Percentiles rank a stretch among this genome's conserved stretches.
These are phyloP conservation scores for Prunus salicina DNA, from an alignment of 306 rosid genomes.

Conservation along the genomic window DNA sequence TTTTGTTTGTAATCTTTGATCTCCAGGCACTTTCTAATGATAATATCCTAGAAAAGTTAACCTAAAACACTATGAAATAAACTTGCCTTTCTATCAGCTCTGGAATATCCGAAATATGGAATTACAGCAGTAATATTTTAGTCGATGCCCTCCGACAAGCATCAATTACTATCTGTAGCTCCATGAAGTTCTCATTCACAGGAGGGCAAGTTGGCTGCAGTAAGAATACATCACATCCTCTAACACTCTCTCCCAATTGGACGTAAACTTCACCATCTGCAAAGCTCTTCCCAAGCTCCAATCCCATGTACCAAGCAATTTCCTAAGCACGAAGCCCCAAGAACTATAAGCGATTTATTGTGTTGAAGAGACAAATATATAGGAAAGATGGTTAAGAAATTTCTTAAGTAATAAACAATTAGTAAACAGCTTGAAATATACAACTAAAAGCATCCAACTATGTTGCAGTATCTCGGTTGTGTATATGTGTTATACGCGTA, in stretches of 20 bases:
- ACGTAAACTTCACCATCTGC: slow-evolving; percentile 96
- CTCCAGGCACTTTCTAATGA: neutral
- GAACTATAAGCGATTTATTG: neutral
- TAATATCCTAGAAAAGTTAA: neutral
- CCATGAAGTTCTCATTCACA: slow-evolving; percentile 96
- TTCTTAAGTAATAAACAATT: neutral
- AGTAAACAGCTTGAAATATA: neutral
- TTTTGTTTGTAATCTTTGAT: neutral
- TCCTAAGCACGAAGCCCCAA: slow-evolving; percentile 42
- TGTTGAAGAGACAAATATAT: neutral
- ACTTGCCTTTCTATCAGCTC: slow-evolving; percentile 96
- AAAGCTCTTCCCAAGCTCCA: slow-evolving; percentile 86
- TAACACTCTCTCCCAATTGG: slow-evolving; percentile 94
- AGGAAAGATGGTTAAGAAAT: neutral
- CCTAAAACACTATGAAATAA: neutral
- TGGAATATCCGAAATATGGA: slow-evolving; percentile 97
- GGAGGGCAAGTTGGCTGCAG: slow-evolving; percentile 93
- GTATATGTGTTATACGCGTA: too few species aligned
- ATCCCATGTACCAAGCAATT: slow-evolving; percentile 88
- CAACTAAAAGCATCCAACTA: neutral
- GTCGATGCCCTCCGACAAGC: slow-evolving; percentile 98
- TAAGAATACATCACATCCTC: slow-evolving; percentile 88
- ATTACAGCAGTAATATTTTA: slow-evolving; percentile 84
- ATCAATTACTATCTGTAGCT: slow-evolving; percentile 84
- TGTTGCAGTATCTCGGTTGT: too few species aligned